These are phyloP conservation scores for Aspergillus piperis DNA, from an alignment of 2,329 filamentous ascomycete species.

Conservation along the genomic window DNA sequence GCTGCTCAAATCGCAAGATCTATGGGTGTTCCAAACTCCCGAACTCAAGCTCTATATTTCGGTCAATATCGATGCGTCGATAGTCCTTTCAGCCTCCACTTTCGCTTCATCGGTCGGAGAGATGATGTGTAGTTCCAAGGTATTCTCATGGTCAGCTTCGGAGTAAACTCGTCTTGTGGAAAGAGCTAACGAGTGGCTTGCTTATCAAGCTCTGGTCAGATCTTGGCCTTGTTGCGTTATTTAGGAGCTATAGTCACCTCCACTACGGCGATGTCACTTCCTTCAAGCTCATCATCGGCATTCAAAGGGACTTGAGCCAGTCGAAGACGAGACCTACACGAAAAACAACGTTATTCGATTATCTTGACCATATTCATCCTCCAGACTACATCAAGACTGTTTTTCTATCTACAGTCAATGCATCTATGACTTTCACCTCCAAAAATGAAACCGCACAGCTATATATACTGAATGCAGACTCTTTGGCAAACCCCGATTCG, in stretches of 20 bases:
- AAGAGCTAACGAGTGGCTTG: neutral
- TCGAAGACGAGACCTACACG: neutral
- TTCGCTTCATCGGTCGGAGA: slow-evolving; percentile 24
- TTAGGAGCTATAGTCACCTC: slow-evolving; percentile 18
- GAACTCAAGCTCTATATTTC: slow-evolving; percentile 31
- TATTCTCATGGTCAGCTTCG: neutral
- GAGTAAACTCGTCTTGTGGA: neutral
- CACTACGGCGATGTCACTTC: slow-evolving; percentile 5
- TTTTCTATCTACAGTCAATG: slow-evolving; percentile 24
- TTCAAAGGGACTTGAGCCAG: slow-evolving; percentile 16
- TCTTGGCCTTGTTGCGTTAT: slow-evolving; percentile 28
- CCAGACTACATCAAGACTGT: slow-evolving; percentile 20
- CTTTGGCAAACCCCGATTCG: no score
- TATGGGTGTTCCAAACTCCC: slow-evolving; percentile 34
- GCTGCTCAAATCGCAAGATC: slow-evolving; percentile 6
- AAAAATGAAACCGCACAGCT: neutral
- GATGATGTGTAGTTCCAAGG: slow-evolving; percentile 29
- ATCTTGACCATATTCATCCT: slow-evolving; percentile 16
- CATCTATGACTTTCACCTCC: slow-evolving; percentile 21
- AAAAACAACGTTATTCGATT: slow-evolving; percentile 23
- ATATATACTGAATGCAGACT: neutral
- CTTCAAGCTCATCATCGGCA: slow-evolving; percentile 24
- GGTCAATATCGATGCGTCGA: slow-evolving; percentile 16
- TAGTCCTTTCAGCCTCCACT: neutral
- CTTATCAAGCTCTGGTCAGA: slow-evolving; percentile 34